phyloP scores from a whole-genome alignment of 257 asterid genomes.

The Lycium ferocissimum region DNA sequence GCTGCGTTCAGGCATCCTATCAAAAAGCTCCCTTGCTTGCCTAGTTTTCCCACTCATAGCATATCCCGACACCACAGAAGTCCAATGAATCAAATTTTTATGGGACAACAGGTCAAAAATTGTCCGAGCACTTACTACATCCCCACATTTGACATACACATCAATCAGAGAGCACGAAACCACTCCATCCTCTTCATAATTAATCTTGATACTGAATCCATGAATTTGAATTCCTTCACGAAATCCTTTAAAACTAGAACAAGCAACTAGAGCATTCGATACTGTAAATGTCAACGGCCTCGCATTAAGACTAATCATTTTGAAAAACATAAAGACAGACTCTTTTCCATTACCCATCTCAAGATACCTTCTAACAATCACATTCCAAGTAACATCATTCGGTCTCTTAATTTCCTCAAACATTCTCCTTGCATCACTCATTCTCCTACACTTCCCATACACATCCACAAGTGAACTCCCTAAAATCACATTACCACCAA shows the following conservation, averaged over 20 bases:
- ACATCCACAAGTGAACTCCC: constrained; percentile 83
- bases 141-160: constrained; percentile 71
- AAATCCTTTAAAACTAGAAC: constrained; percentile 55
- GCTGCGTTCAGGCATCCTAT: constrained; percentile 69
- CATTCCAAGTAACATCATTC: constrained; percentile 80
- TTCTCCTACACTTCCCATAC: constrained; percentile 73
- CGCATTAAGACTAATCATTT: constrained; percentile 55
- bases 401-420: constrained; percentile 75
- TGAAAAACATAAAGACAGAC: constrained; percentile 61
- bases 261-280: constrained; percentile 79
- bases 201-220: constrained; percentile 62
- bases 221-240: constrained; percentile 75
- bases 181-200: constrained; percentile 54
- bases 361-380: constrained; percentile 80
- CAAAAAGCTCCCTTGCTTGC: constrained; percentile 65
- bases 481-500: constrained; percentile 69
- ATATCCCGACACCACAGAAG: constrained; percentile 68
- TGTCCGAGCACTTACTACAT: constrained; percentile 58
- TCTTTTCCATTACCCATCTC: constrained; percentile 65
- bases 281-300: constrained; percentile 74
- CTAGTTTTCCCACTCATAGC: constrained; percentile 54
- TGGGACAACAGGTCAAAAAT: constrained; percentile 58
- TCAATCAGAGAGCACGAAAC: constrained; percentile 66
- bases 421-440: constrained; percentile 75
- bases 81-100: constrained; percentile 57